Evolutionary conservation across 2,329 filamentous ascomycete genomes (phyloP), one percentile per base, ranked within the genome.

Genomic region (Shiraia bambusicola): DNA sequence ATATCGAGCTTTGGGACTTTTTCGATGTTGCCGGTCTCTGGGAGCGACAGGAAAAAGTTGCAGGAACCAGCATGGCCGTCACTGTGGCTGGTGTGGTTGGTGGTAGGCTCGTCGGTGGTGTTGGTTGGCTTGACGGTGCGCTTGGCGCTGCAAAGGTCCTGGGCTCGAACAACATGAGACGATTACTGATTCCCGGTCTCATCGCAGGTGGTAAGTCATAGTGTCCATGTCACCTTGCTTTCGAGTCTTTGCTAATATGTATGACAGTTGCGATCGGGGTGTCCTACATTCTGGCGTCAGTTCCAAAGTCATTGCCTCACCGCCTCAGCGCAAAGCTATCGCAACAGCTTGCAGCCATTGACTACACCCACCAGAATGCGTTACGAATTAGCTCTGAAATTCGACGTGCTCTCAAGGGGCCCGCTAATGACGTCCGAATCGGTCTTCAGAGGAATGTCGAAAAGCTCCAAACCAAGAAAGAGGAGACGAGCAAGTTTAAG

Each of bases 1-100:
- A 93, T 39, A 87, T 93, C 3, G 91, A 98, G 62, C 58, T 95
- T 0, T 87, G 79, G 79, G 93, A 98, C 72, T 97, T 98, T 75
- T 88, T 98, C 59, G 93, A 98, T 68, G 77, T 90, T 67, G 78
- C 83, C 13, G 87, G 83, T 9, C 72, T 97, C 5, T 79, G 95
- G 73, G 89, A 96, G 61, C 80, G 84, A 39, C 92, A 97, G 66
- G 93, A 98, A 70, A 98, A 97, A 76, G 78, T 94, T 41, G 91
- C 92, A 5, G 89, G 92, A 28, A 94, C 91, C 3, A 87, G 93
- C 50, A 91, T 98, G 86, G 93, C 92, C 5, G 78, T 98, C 62
- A 98, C 93, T 1, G 80, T 95, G 26, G 87, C 87, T 8, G 91
- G 89, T 42, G 88, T 95, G 2, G 76, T 97, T 4, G 89, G 92